phyloP scores from a whole-genome alignment of 805 yeast species.

The Wickerhamiella alocasiicola region DNA sequence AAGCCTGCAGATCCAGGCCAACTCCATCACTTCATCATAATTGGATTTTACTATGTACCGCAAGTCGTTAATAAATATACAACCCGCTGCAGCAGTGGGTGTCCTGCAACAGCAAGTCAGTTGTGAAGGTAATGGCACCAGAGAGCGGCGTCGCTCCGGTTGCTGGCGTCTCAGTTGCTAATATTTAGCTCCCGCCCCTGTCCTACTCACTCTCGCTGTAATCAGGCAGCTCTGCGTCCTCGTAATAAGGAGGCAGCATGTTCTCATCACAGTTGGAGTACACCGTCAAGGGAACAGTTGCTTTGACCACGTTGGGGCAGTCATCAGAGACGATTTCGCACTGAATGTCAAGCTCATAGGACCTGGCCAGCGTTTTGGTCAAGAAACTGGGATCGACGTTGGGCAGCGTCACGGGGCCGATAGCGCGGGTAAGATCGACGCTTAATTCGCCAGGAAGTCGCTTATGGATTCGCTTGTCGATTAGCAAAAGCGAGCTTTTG shows the following conservation, averaged over 20 bases:
- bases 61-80: too few relatives aligned
- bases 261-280: background rate
- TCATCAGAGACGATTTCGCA: slow-evolving; percentile 2
- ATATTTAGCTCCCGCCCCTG: too few relatives aligned
- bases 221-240: slow-evolving; percentile 1
- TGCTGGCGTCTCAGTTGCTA: too few relatives aligned
- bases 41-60: too few relatives aligned
- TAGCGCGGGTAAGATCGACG: background rate
- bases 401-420: background rate
- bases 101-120: too few relatives aligned
- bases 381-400: slow-evolving; percentile 1
- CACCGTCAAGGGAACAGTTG: background rate
- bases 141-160: too few relatives aligned
- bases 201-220: background rate
- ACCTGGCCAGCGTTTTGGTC: slow-evolving; percentile 4
- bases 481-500: background rate
- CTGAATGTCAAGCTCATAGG: background rate
- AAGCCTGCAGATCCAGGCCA: too few relatives aligned
- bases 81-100: too few relatives aligned
- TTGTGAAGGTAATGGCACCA: too few relatives aligned
- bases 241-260: slow-evolving; percentile 1
- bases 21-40: too few relatives aligned
- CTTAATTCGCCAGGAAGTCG: slow-evolving; percentile 1
- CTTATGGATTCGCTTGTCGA: background rate
- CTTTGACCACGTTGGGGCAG: background rate